Conservation (phyloP, 1,284 basidiomycete species). For the Sutorius eximius region DNA sequence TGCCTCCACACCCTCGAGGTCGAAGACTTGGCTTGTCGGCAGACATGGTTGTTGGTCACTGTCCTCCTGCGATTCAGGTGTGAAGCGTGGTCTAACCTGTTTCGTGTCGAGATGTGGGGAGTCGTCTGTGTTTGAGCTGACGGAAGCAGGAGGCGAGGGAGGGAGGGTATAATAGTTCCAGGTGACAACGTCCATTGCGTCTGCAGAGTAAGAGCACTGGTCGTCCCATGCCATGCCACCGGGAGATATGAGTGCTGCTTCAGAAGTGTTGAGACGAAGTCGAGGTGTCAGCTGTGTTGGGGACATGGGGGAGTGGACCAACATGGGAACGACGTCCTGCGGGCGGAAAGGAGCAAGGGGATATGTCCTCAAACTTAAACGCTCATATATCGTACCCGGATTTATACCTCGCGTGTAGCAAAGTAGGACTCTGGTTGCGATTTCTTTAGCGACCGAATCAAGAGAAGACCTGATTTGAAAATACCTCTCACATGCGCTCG, state of each 20-base stretch:
- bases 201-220: slow-evolving; percentile 39
- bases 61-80: slow-evolving; percentile 45
- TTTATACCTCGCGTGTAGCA: slow-evolving; percentile 35
- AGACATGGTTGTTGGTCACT: slow-evolving; percentile 56
- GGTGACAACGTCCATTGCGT: slow-evolving; percentile 42
- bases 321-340: slow-evolving; percentile 13
- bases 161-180: slow-evolving; percentile 49
- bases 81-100: slow-evolving; percentile 50
- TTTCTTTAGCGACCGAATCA: slow-evolving; percentile 35
- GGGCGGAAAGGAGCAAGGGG: slow-evolving; percentile 15
- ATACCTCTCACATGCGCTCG: slow-evolving; percentile 36
- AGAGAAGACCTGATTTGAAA: slow-evolving; percentile 37
- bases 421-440: slow-evolving; percentile 27
- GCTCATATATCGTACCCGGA: slow-evolving; percentile 23
- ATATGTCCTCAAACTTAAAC: slow-evolving; percentile 23
- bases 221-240: slow-evolving; percentile 49
- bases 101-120: slow-evolving; percentile 49
- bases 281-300: slow-evolving; percentile 45
- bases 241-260: slow-evolving; percentile 50
- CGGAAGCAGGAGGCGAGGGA: slow-evolving; percentile 53
- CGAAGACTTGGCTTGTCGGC: slow-evolving; percentile 70
- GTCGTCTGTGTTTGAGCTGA: slow-evolving; percentile 42
- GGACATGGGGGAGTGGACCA: slow-evolving; percentile 27
- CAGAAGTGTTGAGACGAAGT: slow-evolving; percentile 55
- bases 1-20: slow-evolving; percentile 44